phyloP scores from a whole-genome alignment of 371 early-diverging fungal species.

The Racocetra persica region DNA sequence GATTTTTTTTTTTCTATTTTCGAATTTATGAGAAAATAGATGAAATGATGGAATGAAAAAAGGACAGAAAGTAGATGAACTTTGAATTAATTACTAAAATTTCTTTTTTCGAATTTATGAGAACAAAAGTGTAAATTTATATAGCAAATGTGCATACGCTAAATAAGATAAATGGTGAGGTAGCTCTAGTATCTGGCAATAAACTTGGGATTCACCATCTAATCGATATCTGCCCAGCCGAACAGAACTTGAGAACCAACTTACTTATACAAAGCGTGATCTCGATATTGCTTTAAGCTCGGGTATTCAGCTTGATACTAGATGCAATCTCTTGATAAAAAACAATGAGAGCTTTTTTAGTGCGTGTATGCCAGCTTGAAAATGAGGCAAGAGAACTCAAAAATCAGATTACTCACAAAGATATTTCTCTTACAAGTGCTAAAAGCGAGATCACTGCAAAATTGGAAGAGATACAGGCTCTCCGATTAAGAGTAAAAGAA shows the following conservation, averaged over 20 bases:
- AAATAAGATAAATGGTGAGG: neutral
- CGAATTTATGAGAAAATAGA: no score
- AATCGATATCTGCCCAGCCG: constrained; percentile 26
- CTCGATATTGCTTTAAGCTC: neutral
- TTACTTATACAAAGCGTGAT: neutral
- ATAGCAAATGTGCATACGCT: constrained; percentile 5
- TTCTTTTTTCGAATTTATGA: no score
- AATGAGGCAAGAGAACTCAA: neutral
- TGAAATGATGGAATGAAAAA: no score
- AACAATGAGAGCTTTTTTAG: neutral
- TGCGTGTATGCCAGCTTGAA: neutral
- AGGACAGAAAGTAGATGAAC: no score
- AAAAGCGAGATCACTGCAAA: no score
- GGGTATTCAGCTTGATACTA: neutral
- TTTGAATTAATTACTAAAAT: no score
- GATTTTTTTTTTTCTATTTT: no score
- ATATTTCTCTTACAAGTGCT: no score
- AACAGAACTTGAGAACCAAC: constrained; percentile 28
- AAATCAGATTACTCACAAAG: no score
- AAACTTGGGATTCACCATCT: constrained; percentile 26
- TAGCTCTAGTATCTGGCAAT: neutral
- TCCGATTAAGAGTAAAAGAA: no score
- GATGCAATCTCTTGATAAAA: neutral
- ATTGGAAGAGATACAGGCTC: no score
- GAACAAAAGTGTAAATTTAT: no score